Base-by-base conservation (phyloP, 257 asterid genomes). In the Phtheirospermum japonicum region DNA sequence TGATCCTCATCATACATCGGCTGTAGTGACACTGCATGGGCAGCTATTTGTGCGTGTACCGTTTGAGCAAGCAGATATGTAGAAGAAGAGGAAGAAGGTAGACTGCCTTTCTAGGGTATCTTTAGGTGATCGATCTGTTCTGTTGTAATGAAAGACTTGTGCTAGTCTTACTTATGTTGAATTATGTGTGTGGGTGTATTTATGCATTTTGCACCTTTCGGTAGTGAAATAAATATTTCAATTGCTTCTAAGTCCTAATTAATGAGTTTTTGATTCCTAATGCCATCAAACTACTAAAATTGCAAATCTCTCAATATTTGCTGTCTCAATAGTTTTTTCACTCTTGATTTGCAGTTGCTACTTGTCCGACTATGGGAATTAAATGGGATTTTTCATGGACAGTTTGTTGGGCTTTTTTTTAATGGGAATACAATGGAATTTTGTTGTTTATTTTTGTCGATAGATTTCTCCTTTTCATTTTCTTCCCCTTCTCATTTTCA, bases 1-100 rank as follows among this genome's bases (percentile, higher is more conserved):
- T n/a, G 97, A 90, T 74, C 96, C 97, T 64, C 95, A 85, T 73
- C 96, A 83, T 80, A 85, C 97, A 28, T 90, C 97, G 30, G 97
- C 96, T 19, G 96, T 90, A 70, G 96, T 87, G 71, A 90, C 96
- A 58, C 75, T 90, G 69, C 96, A 87, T 16, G 97, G 97, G 48
- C 96, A 87, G 83, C 82, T 90, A 65, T 90, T 90, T 57, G 96
- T 90, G 54, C 95, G 95, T 7, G 95, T 87, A 64, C 97, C 97
- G n/a, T 85, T 90, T 31, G 93, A 85, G 71, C 92, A 81, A 62
- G 61, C 84, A 42, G 93, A 86, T 75, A 59, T 50, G 10, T 85
- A 75, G 32, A n/a, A 9, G 56, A 26, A 52, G 7, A 12, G 0
- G 3, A 7, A 57, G 17, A 42, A 32, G 59, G 57, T 23, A 57